Base-by-base conservation (phyloP, 257 asterid genomes). In the Jacaranda copaia region DNA sequence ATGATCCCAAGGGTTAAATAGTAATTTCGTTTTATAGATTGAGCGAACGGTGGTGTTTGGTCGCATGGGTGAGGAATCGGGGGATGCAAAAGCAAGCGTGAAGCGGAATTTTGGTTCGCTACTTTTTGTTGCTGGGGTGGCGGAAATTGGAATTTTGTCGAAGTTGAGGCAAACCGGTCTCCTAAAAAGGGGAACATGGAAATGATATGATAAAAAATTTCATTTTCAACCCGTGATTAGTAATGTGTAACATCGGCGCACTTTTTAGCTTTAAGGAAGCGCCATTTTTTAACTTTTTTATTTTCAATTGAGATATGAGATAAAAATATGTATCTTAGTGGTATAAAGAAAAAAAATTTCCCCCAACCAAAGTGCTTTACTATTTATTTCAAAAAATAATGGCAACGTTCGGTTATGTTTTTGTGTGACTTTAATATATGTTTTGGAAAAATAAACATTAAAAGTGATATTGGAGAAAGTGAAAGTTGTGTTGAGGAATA, bases 221-320 rank as follows among this genome's bases (percentile, higher is more conserved):
- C 45, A 25, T 61, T 61, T 61, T 61, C 67, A 62, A 36, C 48
- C 13, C 63, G 66, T 38, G 68, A 13, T 62, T 62, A 13, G 19
- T 46, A 13, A 12, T 11, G 1, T 13, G 55, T 8, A 48, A 8
- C 55, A 48, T 5, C 12, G 16, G 38, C n/a, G 53, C 32, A n/a
- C 52, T 43, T 67, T 66, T 16, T 14, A 53, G 59, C 5, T 15
- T 53, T 20, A n/a, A n/a, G 51, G 16, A 65, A 55, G 55, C 71
- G 71, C 71, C 71, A 9, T 4, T 38, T 40, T 65, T 65, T 3
- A 40, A 1, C 2, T 25, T 25, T 25, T 25, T 25, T 25, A 25
- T 25, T 25, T 25, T 25, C 32, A 25, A 25, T 25, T 25, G 32
- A 25, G n/a, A n/a, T n/a, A n/a, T n/a, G n/a, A n/a, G n/a, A n/a